Percentiles rank a stretch among this genome's conserved stretches.
These are phyloP conservation scores for Helichrysum umbraculigerum DNA, from an alignment of 129 eudicot genomes.

Conservation along the genomic window DNA sequence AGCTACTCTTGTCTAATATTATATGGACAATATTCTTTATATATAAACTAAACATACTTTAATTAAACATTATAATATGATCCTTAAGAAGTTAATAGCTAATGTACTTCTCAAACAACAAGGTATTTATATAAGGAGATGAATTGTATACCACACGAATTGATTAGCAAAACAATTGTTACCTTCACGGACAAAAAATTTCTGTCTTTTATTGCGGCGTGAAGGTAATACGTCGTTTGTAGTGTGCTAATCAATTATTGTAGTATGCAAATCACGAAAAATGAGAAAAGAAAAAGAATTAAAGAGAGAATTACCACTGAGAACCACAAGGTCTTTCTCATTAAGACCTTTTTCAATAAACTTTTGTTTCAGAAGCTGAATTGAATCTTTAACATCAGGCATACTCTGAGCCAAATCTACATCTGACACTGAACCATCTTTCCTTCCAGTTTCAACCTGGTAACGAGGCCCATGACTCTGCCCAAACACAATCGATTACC, in stretches of 20 bases:
- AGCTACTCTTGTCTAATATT: too few relatives aligned
- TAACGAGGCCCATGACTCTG: slow-evolving; percentile 68
- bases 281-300: neutral
- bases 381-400: slow-evolving; percentile 65
- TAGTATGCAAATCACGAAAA: neutral
- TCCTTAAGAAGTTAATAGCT: neutral
- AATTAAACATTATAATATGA: too few relatives aligned
- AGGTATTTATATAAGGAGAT: neutral
- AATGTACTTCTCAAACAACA: neutral
- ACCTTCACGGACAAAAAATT: neutral
- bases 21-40: too few relatives aligned
- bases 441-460: slow-evolving; percentile 71
- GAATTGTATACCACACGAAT: neutral
- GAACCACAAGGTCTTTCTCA: slow-evolving; percentile 71
- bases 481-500: neutral
- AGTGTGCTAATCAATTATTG: neutral
- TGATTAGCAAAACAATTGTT: neutral
- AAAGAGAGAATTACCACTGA: slow-evolving; percentile 48
- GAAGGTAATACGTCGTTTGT: neutral
- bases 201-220: neutral
- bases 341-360: slow-evolving; percentile 58
- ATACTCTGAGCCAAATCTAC: slow-evolving; percentile 37
- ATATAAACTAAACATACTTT: too few relatives aligned
- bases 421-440: slow-evolving; percentile 61
- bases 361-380: slow-evolving; percentile 51